Conservation (phyloP, 176 grass and related monocot species). For the Dactylis glomerata region DNA sequence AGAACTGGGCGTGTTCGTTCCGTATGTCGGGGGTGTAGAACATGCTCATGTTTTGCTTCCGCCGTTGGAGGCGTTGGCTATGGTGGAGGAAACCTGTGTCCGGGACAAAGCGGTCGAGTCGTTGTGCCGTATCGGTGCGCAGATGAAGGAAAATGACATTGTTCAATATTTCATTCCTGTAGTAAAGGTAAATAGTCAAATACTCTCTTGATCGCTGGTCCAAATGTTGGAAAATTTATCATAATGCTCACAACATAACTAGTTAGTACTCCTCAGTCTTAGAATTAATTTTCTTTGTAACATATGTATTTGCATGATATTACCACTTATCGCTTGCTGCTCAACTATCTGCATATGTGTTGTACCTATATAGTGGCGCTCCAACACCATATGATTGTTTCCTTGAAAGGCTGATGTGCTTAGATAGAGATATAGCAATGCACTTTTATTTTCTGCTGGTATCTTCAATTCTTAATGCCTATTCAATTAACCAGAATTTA, state of each 20-base stretch:
- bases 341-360: not conserved
- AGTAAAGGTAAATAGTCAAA: constrained; percentile 41
- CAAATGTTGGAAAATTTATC: no score
- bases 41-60: constrained; percentile 78
- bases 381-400: not conserved
- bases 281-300: not conserved
- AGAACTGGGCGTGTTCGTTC: constrained; percentile 85
- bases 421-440: not conserved
- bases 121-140: constrained; percentile 72
- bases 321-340: not conserved
- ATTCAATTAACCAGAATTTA: not conserved
- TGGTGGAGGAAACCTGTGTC: constrained; percentile 83
- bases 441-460: not conserved
- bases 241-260: no score
- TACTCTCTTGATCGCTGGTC: not conserved
- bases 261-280: not conserved
- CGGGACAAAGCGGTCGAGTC: constrained; percentile 86
- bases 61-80: constrained; percentile 73
- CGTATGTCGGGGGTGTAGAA: constrained; percentile 88
- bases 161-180: constrained; percentile 65
- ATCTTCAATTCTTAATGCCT: not conserved
- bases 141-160: constrained; percentile 84
- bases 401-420: not conserved
- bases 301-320: not conserved
- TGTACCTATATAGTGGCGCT: not conserved